Evolutionary conservation across 2,329 filamentous ascomycete genomes (phyloP), one percentile per base, ranked within the genome.

Genomic region (Colletotrichum sp.): DNA sequence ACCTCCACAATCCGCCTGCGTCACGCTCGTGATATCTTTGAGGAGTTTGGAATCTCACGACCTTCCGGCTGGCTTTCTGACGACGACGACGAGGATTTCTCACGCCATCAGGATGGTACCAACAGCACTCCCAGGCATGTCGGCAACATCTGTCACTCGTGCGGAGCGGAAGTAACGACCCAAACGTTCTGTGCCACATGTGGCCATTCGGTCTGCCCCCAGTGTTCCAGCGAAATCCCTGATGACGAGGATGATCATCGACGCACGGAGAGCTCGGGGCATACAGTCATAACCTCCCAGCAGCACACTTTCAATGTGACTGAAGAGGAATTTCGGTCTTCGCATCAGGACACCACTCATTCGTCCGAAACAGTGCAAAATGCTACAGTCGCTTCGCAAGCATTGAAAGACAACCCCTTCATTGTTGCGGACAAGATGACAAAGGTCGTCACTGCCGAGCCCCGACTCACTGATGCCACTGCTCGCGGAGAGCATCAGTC

Each of bases 121-220:
- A 83, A 82, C 73, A 78, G 80, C 76, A 80, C 77, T 70, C 79
- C 79, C 70, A 79, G 72, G 74, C 76, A 78, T 73, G 80, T 77
- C 58, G 79, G 80, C 55, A 85, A 84, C 68, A 80, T 87, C 30
- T 91, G 90, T 75, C 90, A 91, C 78, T 81, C 88, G 12, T 92
- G 89, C 77, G 86, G 85, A 15, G 83, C 85, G 60, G 82, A 81
- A 55, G 84, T 87, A 48, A 82, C 79, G 60, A 81, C 83, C 15
- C 81, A 83, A 34, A 82, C 82, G 10, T 83, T 83, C 61, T 91
- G 89, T 77, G 79, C 83, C 34, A 84, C 84, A 56, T 91, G 90
- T 77, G 88, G 87, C 1, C 90, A 91, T 79, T 84, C 83, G 12
- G 85, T 89, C 18, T 91, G 89, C 77, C 76, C 81, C 36, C 87